Evolutionary conservation across 176 grass and related monocot species (phyloP).

Genomic region (Carex cristatella): DNA sequence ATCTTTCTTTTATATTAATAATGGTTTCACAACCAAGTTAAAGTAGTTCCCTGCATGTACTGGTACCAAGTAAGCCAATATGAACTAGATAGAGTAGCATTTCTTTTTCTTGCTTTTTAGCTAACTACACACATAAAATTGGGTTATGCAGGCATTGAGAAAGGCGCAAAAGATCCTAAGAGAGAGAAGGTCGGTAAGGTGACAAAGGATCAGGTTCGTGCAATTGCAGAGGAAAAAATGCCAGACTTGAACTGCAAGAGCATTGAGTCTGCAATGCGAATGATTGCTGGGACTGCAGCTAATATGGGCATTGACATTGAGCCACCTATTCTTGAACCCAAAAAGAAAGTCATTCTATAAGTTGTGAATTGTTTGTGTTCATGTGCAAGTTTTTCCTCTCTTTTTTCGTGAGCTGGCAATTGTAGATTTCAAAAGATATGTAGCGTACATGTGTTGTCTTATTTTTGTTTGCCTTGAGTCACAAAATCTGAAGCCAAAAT

Average conservation of each 20-base stretch:
- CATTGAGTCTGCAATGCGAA: constrained; percentile 86
- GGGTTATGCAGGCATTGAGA: constrained; percentile 52
- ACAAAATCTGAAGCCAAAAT: not conserved
- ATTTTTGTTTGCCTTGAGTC: not conserved
- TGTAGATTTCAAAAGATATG: constrained; percentile 15
- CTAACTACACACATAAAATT: constrained; percentile 14
- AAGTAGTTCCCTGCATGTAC: not conserved
- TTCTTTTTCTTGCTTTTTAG: not conserved
- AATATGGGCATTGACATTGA: constrained; percentile 93
- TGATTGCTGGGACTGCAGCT: constrained; percentile 79
- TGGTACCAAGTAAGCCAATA: not conserved
- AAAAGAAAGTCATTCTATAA: constrained; percentile 60
- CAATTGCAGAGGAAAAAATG: constrained; percentile 80
- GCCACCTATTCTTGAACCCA: constrained; percentile 65
- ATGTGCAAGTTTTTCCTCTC: not conserved
- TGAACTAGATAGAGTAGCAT: not conserved
- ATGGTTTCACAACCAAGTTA: not conserved
- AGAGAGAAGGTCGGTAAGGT: constrained; percentile 75
- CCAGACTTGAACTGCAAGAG: constrained; percentile 87
- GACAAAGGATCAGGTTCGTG: constrained; percentile 61
- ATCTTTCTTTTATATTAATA: not conserved
- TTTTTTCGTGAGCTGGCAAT: constrained; percentile 2
- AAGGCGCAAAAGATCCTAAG: constrained; percentile 69
- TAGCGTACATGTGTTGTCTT: not conserved
- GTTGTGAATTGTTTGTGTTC: constrained; percentile 9